phyloP scores from a whole-genome alignment of 1,284 basidiomycete genomes.

The Laetiporus sulphureus region DNA sequence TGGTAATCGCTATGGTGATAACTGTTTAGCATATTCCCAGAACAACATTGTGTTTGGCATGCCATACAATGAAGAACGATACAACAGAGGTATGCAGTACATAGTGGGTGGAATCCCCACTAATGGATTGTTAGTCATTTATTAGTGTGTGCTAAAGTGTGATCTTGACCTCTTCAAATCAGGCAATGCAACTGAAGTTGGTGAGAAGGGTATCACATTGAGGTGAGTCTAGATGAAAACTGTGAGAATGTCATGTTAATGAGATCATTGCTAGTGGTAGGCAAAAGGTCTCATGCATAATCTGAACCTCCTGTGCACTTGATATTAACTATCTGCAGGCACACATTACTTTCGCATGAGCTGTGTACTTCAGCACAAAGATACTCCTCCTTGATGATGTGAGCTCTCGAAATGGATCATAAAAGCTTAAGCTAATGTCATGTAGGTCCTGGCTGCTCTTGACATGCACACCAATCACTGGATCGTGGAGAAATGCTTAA shows the following conservation, averaged over 20 bases:
- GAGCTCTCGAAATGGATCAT: slow-evolving; percentile 12
- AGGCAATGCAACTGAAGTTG: slow-evolving; percentile 64
- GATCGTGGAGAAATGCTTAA: slow-evolving; percentile 72
- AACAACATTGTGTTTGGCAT: slow-evolving; percentile 39
- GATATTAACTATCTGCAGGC: slow-evolving; percentile 39
- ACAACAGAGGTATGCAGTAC: background rate
- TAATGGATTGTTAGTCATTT: slow-evolving; percentile 46
- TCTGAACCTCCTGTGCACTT: background rate
- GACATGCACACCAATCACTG: slow-evolving; percentile 64
- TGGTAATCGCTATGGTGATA: no score
- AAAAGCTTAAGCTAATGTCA: background rate
- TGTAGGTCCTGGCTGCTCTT: slow-evolving; percentile 35
- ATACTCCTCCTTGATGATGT: slow-evolving; percentile 65
- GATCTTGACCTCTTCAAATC: slow-evolving; percentile 61
- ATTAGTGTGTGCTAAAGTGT: slow-evolving; percentile 55
- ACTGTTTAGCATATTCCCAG: no score
- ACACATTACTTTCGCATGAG: slow-evolving; percentile 66
- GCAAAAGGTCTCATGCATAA: slow-evolving; percentile 49
- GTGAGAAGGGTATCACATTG: slow-evolving; percentile 52
- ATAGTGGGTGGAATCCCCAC: slow-evolving; percentile 23
- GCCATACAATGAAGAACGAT: background rate
- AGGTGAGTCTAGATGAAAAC: no score
- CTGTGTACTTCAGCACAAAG: slow-evolving; percentile 56
- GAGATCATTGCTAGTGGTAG: slow-evolving; percentile 50
- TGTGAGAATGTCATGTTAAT: no score